These are phyloP conservation scores for Bryum argenteum DNA, from an alignment of 225 moss, liverwort and hornwort species.

Conservation along the genomic window DNA sequence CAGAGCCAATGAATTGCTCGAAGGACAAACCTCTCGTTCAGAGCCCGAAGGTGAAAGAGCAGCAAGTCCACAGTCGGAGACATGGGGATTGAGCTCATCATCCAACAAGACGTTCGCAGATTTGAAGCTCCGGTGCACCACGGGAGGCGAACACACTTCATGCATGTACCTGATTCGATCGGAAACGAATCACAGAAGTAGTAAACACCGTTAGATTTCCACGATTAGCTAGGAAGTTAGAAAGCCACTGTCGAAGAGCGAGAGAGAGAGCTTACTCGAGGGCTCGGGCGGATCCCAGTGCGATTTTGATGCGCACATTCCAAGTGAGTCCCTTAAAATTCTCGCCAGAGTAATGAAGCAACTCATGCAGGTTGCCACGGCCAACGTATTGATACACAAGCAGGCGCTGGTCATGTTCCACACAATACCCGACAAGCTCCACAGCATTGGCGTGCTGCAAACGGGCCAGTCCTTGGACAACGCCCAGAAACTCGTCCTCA, in stretches of 20 bases:
- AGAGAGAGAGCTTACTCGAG: slow-evolving; percentile 46
- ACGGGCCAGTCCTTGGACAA: slow-evolving; percentile 53
- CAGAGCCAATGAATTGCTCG: too few species aligned
- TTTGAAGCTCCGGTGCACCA: slow-evolving; percentile 79
- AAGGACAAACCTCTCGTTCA: slow-evolving; percentile 59
- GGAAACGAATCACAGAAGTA: not conserved
- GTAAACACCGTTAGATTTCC: not conserved
- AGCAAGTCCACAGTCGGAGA: slow-evolving; percentile 74
- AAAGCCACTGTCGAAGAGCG: too few species aligned
- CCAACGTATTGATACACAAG: slow-evolving; percentile 61
- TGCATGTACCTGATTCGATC: slow-evolving; percentile 70
- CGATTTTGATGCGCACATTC: slow-evolving; percentile 74
- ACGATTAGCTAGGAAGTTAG: too few species aligned
- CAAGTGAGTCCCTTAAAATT: slow-evolving; percentile 56
- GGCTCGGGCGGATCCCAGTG: slow-evolving; percentile 70
- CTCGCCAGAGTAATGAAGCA: slow-evolving; percentile 48
- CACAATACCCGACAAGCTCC: slow-evolving; percentile 77
- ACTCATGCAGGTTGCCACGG: slow-evolving; percentile 61
- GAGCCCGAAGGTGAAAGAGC: slow-evolving; percentile 63
- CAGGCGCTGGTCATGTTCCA: slow-evolving; percentile 68
- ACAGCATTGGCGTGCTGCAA: slow-evolving; percentile 65
- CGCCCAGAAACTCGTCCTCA: slow-evolving; percentile 58
- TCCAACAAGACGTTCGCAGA: slow-evolving; percentile 72
- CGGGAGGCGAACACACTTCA: slow-evolving; percentile 73
- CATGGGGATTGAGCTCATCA: slow-evolving; percentile 72